Conservation (phyloP, 225 moss, liverwort and hornwort genomes). For the Neckera pumila region DNA sequence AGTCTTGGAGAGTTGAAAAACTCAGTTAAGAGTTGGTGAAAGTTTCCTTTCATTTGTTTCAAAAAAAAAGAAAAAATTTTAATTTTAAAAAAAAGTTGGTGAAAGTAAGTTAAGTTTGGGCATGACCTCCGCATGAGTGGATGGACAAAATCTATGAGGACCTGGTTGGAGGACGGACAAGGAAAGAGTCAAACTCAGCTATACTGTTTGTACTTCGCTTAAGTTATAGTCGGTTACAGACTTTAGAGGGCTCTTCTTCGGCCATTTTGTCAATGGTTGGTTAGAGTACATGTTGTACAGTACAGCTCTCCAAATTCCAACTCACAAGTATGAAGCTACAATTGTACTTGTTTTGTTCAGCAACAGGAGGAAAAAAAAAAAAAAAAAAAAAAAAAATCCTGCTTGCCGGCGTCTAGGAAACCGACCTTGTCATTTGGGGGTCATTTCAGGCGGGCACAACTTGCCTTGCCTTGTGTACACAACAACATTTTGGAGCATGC, state of each 20-base stretch:
- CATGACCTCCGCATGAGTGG: too few species aligned
- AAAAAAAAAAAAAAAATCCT: background rate
- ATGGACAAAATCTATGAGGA: background rate
- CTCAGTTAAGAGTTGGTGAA: too few species aligned
- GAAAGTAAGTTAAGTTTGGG: too few species aligned
- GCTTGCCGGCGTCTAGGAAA: background rate
- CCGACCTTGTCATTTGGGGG: background rate
- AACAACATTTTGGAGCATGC: background rate
- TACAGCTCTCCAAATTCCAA: background rate
- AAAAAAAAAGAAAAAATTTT: too few species aligned
- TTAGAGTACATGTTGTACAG: background rate
- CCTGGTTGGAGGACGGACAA: too few species aligned
- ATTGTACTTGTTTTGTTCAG: background rate
- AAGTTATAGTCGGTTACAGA: background rate
- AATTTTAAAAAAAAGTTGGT: background rate
- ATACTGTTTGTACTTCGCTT: background rate
- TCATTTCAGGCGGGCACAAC: background rate
- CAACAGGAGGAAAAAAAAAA: background rate
- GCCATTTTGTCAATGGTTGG: background rate
- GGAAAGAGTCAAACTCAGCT: background rate
- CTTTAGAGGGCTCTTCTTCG: background rate
- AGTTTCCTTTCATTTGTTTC: too few species aligned
- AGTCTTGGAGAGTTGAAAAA: too few species aligned
- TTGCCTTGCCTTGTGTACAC: background rate
- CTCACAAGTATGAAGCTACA: too few species aligned